Base-by-base conservation (phyloP, 2,329 filamentous ascomycete genomes). In the Cercospora citrullina region DNA sequence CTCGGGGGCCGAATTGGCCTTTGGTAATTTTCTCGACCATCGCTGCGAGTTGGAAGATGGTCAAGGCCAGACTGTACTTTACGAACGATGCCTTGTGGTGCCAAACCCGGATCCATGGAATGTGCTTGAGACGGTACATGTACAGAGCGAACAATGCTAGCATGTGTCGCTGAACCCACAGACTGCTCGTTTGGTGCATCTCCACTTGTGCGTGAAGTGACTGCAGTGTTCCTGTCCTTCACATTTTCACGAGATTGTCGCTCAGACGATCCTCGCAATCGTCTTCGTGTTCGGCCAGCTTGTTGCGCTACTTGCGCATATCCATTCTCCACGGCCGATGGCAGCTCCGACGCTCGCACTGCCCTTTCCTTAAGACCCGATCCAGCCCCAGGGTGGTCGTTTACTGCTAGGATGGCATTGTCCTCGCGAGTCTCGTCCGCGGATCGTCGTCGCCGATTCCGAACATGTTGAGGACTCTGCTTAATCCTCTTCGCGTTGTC, bases 401-500 rank as follows among this genome's bases (percentile, higher is more conserved):
- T 67, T 59, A 18, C 16, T 18, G n/a, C 30, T 31, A 12, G 9
- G 8, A 23, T 33, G n/a, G 28, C 55, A 28, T 59, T 5, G 2
- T 33, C 36, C 30, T 59, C 31, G 23, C 16, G n/a, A 59, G n/a
- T 59, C 31, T 59, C 28, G 69, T 69, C 48, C 66, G 53, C 55
- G 3, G 55, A 36, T 23, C 55, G 55, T 59, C 53, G 39, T 26
- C 72, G 70, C 12, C 66, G 67, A 67, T 72, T 74, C 53, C 71
- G 71, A 23, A 70, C 67, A 59, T 78, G 74, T 8, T 75, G 70
- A 39, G 75, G 75, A 69, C 74, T 76, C 66, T 76, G 72, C 36
- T 74, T 69, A 45, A 79, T 68, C 36, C 71, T 60, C 65, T 72
- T 75, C 45, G 77, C 77, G 70, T 79, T 79, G 31, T 80, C 78